phyloP scores from a whole-genome alignment of 768 basidiomycete species.

The Mycena indigotica region DNA sequence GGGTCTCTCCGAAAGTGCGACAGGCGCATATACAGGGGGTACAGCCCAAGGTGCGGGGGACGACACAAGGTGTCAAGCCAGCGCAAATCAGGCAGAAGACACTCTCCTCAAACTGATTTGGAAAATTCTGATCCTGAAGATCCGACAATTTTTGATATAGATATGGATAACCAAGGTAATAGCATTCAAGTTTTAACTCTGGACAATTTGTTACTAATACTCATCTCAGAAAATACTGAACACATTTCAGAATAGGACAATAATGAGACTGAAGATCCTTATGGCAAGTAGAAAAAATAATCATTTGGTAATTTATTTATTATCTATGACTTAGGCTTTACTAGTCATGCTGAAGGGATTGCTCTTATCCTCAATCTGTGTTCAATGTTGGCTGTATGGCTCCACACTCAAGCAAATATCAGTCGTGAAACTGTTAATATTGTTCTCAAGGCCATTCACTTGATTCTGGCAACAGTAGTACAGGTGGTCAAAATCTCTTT shows the following conservation, averaged over 20 bases:
- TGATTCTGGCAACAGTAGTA: conserved; percentile 1
- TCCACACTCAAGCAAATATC: neutral
- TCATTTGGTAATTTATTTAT: neutral
- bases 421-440: conserved; percentile 5
- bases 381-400: conserved; percentile 1
- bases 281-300: neutral
- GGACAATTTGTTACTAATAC: neutral
- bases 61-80: neutral
- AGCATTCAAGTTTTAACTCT: neutral
- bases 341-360: no score
- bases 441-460: neutral
- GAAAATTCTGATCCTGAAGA: neutral
- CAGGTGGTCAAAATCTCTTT: neutral
- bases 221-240: neutral
- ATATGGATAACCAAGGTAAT: neutral
- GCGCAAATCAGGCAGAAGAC: neutral
- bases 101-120: neutral
- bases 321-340: no score
- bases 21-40: neutral
- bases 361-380: conserved; percentile 7
- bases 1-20: neutral
- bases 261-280: neutral
- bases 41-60: neutral
- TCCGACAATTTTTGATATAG: neutral
- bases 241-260: neutral